These are phyloP conservation scores for Durusdinium trenchii DNA, from an alignment of 73 alveolate genomes.

Conservation along the genomic window DNA sequence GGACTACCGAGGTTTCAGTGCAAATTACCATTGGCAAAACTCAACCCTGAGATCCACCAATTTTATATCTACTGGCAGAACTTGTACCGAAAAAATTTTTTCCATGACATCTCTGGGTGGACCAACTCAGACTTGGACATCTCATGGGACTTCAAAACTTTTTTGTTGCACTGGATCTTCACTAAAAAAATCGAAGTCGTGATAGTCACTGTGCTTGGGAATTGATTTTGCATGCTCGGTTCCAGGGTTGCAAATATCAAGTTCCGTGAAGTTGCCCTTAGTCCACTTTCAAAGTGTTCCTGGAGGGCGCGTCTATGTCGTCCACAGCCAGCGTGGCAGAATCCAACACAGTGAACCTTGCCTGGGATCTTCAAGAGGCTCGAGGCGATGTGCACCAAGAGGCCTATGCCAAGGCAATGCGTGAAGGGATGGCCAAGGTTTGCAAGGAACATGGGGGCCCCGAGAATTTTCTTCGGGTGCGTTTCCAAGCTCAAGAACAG, in stretches of 20 bases:
- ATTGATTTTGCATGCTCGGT: too few relatives aligned
- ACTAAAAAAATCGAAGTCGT: too few relatives aligned
- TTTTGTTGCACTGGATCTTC: background rate
- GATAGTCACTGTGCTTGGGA: too few relatives aligned
- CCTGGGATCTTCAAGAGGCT: background rate
- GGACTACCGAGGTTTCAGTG: too few relatives aligned
- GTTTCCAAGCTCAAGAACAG: background rate
- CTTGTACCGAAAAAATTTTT: constrained; percentile 3
- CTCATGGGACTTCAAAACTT: background rate
- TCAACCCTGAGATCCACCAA: too few relatives aligned
- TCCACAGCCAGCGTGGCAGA: background rate
- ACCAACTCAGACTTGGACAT: background rate
- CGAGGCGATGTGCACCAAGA: background rate
- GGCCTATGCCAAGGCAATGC: background rate
- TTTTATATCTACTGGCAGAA: background rate
- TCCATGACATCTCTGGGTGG: background rate
- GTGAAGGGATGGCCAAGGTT: background rate
- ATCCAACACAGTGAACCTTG: background rate
- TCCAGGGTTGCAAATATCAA: too few relatives aligned
- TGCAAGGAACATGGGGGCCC: background rate
- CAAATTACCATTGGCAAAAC: too few relatives aligned
- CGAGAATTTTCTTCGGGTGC: background rate
- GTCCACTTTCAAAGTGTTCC: too few relatives aligned
- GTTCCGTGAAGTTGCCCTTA: too few relatives aligned
- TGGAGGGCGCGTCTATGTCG: background rate